phyloP scores from a whole-genome alignment of 495 filamentous ascomycete genomes.

The Talaromyces liani region DNA sequence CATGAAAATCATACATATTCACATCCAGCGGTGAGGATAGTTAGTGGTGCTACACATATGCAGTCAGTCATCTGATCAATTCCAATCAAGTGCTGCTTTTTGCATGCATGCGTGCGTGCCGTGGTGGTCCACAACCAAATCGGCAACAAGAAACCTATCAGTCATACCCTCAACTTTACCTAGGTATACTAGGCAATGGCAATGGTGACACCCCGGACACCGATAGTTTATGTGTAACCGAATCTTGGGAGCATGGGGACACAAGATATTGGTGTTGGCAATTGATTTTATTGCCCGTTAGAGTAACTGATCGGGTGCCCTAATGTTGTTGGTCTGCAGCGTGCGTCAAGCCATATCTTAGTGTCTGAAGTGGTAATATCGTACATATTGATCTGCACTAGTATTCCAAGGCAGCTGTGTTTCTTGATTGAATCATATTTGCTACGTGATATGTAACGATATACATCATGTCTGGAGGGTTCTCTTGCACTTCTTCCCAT shows the following conservation, averaged over 20 bases:
- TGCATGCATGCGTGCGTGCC: neutral
- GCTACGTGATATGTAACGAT: neutral
- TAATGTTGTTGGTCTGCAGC: neutral
- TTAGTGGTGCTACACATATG: neutral
- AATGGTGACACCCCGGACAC: neutral
- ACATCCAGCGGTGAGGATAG: neutral
- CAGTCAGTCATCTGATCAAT: slow-evolving; percentile 8
- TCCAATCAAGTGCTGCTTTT: slow-evolving; percentile 1
- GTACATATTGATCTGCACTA: neutral
- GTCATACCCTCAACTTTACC: neutral
- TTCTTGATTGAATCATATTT: slow-evolving; percentile 10
- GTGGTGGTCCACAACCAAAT: neutral
- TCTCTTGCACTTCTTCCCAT: slow-evolving; percentile 67
- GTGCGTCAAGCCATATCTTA: neutral
- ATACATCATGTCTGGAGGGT: slow-evolving; percentile 51
- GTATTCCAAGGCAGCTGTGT: neutral
- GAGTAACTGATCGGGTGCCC: neutral
- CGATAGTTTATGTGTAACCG: neutral
- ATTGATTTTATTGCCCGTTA: neutral
- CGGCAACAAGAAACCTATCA: neutral
- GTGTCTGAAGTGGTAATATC: neutral
- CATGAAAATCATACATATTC: neutral
- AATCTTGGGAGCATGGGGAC: neutral
- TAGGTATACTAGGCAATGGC: neutral
- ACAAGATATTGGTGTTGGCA: neutral